A percentile compares a stretch with the other conserved stretches of the same genome.
phyloP scores from a whole-genome alignment of 345 rosid species.

The Anastatica hierochuntica region DNA sequence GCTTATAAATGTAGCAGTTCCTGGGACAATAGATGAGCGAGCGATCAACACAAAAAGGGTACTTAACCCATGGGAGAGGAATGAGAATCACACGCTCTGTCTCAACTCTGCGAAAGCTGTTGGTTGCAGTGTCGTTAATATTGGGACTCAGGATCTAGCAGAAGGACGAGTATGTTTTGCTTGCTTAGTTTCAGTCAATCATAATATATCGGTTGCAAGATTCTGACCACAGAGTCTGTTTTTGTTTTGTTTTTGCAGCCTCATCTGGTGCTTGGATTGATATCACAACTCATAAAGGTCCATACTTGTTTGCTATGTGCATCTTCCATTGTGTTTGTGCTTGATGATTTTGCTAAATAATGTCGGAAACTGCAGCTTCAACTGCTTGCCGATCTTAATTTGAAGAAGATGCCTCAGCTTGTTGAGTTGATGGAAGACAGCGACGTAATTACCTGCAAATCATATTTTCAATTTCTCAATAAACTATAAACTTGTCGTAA shows the following conservation, averaged over 20 bases:
- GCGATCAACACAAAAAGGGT: conserved; percentile 78
- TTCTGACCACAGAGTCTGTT: background rate
- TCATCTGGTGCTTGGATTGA: conserved; percentile 87
- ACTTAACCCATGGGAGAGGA: conserved; percentile 92
- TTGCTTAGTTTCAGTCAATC: conserved; percentile 6
- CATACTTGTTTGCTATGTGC: background rate
- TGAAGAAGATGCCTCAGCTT: conserved; percentile 96
- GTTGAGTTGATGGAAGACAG: conserved; percentile 82
- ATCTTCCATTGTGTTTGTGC: background rate
- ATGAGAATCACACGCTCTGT: conserved; percentile 92
- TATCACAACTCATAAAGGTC: conserved; percentile 96
- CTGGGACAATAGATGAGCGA: conserved; percentile 90
- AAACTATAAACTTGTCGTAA: background rate
- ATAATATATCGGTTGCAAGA: background rate
- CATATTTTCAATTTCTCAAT: background rate
- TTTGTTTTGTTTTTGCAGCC: conserved; percentile 46
- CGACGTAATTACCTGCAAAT: conserved; percentile 35
- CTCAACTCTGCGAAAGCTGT: conserved; percentile 95
- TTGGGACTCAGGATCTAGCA: conserved; percentile 81
- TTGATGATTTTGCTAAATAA: background rate
- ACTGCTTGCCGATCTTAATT: conserved; percentile 78
- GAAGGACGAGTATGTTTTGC: conserved; percentile 74
- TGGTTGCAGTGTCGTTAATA: conserved; percentile 86
- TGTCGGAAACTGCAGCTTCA: conserved; percentile 52
- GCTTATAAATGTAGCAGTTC: conserved; percentile 86